A percentile compares a stretch with the other conserved stretches of the same genome.
Evolutionary conservation across 306 rosid species (phyloP).

Genomic region (Calophaca sinica): DNA sequence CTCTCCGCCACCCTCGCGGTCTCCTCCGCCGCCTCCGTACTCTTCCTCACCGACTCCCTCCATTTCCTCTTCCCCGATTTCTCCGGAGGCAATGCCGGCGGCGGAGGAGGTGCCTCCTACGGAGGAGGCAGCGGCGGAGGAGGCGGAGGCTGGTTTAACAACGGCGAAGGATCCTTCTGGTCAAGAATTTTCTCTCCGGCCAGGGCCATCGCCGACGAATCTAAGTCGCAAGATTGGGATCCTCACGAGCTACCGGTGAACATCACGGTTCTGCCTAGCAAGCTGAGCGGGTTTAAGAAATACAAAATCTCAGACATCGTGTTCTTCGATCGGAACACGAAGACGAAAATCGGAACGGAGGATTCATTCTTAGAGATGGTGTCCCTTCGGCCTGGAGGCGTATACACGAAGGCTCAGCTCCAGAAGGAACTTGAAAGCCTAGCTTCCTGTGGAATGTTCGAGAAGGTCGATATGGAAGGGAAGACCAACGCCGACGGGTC

Average conservation of each 20-base stretch:
- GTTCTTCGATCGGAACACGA: constrained; percentile 75
- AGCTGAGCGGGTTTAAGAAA: constrained; percentile 90
- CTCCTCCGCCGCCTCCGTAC: constrained; percentile 66
- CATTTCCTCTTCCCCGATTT: background rate
- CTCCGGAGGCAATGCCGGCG: background rate
- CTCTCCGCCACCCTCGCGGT: constrained; percentile 62
- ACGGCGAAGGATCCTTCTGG: constrained; percentile 65
- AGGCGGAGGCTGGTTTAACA: constrained; percentile 56
- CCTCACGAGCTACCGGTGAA: constrained; percentile 89
- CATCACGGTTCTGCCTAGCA: constrained; percentile 75
- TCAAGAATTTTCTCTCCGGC: constrained; percentile 55
- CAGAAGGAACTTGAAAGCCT: constrained; percentile 90
- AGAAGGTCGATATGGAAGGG: constrained; percentile 95
- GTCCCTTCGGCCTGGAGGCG: constrained; percentile 82
- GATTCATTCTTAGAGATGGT: constrained; percentile 98
- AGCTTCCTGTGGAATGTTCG: constrained; percentile 96
- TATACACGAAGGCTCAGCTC: constrained; percentile 86
- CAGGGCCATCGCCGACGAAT: constrained; percentile 75
- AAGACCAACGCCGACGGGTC: constrained; percentile 87
- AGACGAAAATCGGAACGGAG: constrained; percentile 68
- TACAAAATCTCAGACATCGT: constrained; percentile 82
- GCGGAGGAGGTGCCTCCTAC: constrained; percentile 36
- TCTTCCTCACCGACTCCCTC: constrained; percentile 45
- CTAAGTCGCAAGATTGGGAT: constrained; percentile 80
- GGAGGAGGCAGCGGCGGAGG: constrained; percentile 38